phyloP scores from a whole-genome alignment of 441 rosid genomes.

The Pelargonium myrrhifolium region DNA sequence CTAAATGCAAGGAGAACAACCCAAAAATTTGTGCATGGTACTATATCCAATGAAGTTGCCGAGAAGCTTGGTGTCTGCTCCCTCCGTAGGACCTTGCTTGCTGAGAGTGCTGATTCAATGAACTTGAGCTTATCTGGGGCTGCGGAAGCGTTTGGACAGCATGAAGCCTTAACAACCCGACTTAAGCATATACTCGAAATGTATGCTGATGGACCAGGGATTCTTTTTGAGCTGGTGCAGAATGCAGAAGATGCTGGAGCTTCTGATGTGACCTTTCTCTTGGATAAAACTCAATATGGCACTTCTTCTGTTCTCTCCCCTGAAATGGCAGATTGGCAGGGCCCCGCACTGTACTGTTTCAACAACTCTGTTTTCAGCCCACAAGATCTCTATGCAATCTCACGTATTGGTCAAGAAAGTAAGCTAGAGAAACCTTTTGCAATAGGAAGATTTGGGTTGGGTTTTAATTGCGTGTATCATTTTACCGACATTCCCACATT shows the following conservation, averaged over 20 bases:
- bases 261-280: constrained; percentile 84
- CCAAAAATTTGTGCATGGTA: constrained; percentile 85
- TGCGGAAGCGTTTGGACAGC: constrained; percentile 99
- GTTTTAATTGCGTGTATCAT: constrained; percentile 98
- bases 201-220: constrained; percentile 99
- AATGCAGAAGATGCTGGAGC: constrained; percentile 99
- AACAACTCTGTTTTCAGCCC: constrained; percentile 92
- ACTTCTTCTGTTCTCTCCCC: constrained; percentile 98
- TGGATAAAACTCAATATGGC: constrained; percentile 96
- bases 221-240: constrained; percentile 92
- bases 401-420: constrained; percentile 99
- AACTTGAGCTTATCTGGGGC: constrained; percentile 91
- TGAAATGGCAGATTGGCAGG: constrained; percentile 99
- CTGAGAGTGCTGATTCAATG: constrained; percentile 99
- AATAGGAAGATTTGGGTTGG: constrained; percentile 95
- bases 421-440: constrained; percentile 97
- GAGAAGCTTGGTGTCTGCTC: constrained; percentile 97
- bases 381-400: constrained; percentile 96
- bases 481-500: constrained; percentile 91
- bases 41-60: constrained; percentile 94
- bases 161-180: constrained; percentile 95
- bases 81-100: constrained; percentile 90
- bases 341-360: constrained; percentile 96
- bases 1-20: constrained; percentile 59
- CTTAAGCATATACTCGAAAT: constrained; percentile 96